Conservation (phyloP, 352 stramenopile genomes). For the Pythium phragmiticola region DNA sequence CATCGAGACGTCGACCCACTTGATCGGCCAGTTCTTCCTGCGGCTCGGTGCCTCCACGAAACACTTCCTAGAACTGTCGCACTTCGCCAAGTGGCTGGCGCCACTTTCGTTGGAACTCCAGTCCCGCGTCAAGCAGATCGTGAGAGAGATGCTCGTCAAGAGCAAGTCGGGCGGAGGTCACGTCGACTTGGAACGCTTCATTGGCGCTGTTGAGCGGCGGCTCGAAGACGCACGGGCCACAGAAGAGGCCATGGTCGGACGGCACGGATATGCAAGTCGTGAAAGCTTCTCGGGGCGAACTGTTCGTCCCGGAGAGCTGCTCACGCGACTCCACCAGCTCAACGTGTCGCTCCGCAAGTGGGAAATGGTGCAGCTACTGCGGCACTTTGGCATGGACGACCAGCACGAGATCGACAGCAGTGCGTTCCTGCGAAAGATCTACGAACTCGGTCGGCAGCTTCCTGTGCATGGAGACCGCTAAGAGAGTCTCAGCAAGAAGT, state of each 20-base stretch:
- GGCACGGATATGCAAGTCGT: not conserved
- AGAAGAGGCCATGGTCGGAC: constrained; percentile 7
- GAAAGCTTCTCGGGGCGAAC: not conserved
- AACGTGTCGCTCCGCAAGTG: constrained; percentile 38
- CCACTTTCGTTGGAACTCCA: constrained; percentile 36
- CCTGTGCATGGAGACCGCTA: constrained; percentile 1
- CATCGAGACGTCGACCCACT: constrained; percentile 39
- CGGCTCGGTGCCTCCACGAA: constrained; percentile 43
- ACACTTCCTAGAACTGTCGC: constrained; percentile 42
- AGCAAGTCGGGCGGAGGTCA: constrained; percentile 45
- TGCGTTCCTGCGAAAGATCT: constrained; percentile 43
- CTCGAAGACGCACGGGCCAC: constrained; percentile 5
- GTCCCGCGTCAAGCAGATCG: constrained; percentile 33
- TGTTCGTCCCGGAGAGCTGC: constrained; percentile 32
- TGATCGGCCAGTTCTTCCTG: constrained; percentile 55
- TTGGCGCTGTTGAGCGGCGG: constrained; percentile 16
- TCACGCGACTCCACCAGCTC: constrained; percentile 47
- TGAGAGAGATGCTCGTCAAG: constrained; percentile 43
- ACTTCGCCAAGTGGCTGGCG: constrained; percentile 43
- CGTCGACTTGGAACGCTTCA: constrained; percentile 51
- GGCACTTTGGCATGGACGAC: constrained; percentile 55
- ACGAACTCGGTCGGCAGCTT: constrained; percentile 28
- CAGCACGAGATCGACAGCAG: constrained; percentile 39
- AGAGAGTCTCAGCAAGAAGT: not conserved
- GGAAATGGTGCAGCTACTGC: constrained; percentile 38